phyloP scores from a whole-genome alignment of 2,329 filamentous ascomycete species.

The Phialophora verrucosa region DNA sequence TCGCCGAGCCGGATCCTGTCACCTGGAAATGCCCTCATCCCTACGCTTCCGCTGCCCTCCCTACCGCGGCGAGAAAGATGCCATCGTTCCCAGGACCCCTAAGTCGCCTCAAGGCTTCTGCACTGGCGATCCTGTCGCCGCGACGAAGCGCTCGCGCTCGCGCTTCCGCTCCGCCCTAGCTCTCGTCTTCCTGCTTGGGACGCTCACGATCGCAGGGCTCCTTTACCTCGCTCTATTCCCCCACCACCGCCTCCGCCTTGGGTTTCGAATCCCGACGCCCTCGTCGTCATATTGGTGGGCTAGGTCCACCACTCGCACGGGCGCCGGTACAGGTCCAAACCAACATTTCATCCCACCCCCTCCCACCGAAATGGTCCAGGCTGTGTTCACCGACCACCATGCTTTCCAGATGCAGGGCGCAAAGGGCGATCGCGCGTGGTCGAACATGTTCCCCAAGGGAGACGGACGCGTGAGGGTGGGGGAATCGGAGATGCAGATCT shows the following conservation, averaged over 20 bases:
- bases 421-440: constrained; percentile 24
- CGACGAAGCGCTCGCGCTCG: background rate
- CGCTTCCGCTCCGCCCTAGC: background rate
- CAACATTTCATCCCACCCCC: constrained; percentile 2
- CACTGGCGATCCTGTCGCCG: constrained; percentile 10
- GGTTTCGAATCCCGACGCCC: background rate
- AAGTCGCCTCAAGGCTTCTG: constrained; percentile 22
- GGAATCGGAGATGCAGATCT: constrained; percentile 26
- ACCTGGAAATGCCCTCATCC: constrained; percentile 11
- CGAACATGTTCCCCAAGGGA: constrained; percentile 25
- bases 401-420: constrained; percentile 16
- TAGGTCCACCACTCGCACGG: background rate
- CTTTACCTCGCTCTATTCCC: constrained; percentile 5
- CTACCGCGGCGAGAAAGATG: constrained; percentile 9
- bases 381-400: constrained; percentile 14
- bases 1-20: background rate
- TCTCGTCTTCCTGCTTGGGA: constrained; percentile 2
- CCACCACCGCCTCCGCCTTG: background rate
- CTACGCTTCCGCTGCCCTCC: constrained; percentile 15
- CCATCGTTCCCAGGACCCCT: constrained; percentile 14
- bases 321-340: background rate
- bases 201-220: background rate
- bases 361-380: background rate
- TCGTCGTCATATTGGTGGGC: constrained; percentile 4
- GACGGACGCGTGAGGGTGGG: constrained; percentile 17